phyloP scores from a whole-genome alignment of 2,329 filamentous ascomycete species.

The Elsinoe fawcettii region DNA sequence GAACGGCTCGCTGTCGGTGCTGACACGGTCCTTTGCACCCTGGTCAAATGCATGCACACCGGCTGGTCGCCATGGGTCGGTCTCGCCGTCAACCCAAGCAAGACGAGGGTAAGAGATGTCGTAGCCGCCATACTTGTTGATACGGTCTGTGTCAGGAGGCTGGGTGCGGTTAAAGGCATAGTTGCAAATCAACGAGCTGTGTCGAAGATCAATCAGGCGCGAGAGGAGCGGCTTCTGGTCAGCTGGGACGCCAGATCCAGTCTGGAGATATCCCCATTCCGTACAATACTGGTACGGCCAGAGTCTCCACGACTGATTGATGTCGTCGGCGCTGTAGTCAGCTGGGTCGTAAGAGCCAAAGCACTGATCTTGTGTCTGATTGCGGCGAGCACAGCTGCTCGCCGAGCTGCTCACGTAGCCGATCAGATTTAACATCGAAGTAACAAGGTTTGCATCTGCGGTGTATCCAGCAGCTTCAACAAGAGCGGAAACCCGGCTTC shows the following conservation, averaged over 20 bases:
- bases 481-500: conserved; percentile 37
- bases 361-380: conserved; percentile 43
- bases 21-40: conserved; percentile 46
- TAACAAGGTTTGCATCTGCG: conserved; percentile 38
- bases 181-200: conserved; percentile 52
- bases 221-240: conserved; percentile 63
- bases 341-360: conserved; percentile 43
- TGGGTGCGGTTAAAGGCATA: conserved; percentile 61
- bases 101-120: conserved; percentile 66
- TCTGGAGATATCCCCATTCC: conserved; percentile 72
- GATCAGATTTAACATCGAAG: conserved; percentile 49
- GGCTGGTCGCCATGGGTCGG: conserved; percentile 72
- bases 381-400: conserved; percentile 30
- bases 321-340: conserved; percentile 39
- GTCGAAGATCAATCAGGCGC: conserved; percentile 58
- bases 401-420: conserved; percentile 46
- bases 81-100: conserved; percentile 68
- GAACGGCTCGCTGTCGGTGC: conserved; percentile 59
- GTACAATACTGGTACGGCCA: conserved; percentile 55
- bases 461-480: conserved; percentile 43
- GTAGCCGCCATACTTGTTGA: conserved; percentile 73
- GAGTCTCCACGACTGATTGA: conserved; percentile 38
- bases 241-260: conserved; percentile 60
- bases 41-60: conserved; percentile 59
- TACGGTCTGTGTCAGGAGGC: conserved; percentile 53